phyloP scores from a whole-genome alignment of 257 asterid genomes.

The Eustoma russellianum region DNA sequence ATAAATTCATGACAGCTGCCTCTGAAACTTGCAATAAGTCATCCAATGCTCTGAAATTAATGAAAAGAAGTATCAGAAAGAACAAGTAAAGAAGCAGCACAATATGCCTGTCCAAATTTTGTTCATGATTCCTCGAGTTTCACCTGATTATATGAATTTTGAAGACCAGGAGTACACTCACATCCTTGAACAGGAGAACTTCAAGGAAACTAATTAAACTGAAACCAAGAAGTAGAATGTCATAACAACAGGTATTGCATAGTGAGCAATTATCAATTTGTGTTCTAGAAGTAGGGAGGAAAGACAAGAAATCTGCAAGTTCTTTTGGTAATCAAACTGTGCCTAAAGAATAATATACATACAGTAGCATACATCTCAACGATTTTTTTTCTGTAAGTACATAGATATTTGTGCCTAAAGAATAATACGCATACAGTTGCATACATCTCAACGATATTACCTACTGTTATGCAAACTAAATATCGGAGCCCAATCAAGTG shows the following conservation, averaged over 20 bases:
- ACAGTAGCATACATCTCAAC: too few species aligned
- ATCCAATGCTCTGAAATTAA: conserved; percentile 64
- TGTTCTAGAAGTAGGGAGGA: too few species aligned
- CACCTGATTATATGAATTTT: conserved; percentile 55
- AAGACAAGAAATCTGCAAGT: too few species aligned
- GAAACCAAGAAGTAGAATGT: conserved; percentile 10
- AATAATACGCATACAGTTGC: conserved; percentile 12
- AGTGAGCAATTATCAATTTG: too few species aligned
- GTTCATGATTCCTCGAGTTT: conserved; percentile 3
- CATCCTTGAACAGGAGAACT: conserved; percentile 52
- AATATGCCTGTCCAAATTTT: neutral
- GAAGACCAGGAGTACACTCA: conserved; percentile 33
- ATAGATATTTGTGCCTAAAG: conserved; percentile 3
- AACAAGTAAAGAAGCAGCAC: neutral
- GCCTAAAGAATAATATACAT: conserved; percentile 8
- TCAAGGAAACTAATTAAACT: conserved; percentile 59
- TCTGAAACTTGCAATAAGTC: conserved; percentile 44
- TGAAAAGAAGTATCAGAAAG: conserved; percentile 10
- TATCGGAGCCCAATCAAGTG: conserved; percentile 50
- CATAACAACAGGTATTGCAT: too few species aligned
- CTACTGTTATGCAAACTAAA: conserved; percentile 53
- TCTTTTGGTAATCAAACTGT: too few species aligned
- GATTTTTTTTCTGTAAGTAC: too few species aligned
- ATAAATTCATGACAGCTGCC: conserved; percentile 50
- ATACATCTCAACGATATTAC: conserved; percentile 24